phyloP scores from a whole-genome alignment of 2,329 filamentous ascomycete genomes.

The Diaporthe amygdali region DNA sequence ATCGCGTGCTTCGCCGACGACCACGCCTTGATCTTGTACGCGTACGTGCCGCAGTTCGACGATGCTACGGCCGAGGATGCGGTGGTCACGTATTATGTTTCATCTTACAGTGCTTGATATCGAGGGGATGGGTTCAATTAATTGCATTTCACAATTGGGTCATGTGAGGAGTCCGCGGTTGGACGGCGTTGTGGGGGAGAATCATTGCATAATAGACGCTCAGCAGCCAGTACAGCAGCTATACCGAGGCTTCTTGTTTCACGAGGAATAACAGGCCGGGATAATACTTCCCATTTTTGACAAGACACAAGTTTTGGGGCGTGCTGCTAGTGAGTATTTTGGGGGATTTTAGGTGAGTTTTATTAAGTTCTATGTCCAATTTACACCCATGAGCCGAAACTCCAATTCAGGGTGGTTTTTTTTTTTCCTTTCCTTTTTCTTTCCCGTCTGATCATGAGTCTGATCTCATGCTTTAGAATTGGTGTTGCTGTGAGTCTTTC shows the following conservation, averaged over 20 bases:
- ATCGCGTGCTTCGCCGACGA: constrained; percentile 90
- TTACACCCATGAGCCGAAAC: not conserved
- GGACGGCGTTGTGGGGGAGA: not conserved
- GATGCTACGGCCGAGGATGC: constrained; percentile 70
- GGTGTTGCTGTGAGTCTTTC: too few relatives aligned
- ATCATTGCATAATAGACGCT: not conserved
- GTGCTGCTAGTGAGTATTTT: not conserved
- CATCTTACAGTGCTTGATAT: constrained; percentile 41
- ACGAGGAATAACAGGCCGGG: not conserved
- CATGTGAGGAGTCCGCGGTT: too few relatives aligned
- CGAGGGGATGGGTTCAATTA: not conserved
- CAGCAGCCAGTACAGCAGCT: not conserved
- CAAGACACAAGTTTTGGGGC: not conserved
- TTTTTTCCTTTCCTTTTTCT: not conserved
- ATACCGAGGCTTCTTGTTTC: not conserved
- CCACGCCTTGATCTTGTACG: constrained; percentile 81
- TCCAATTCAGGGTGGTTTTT: not conserved
- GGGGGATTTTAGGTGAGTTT: not conserved
- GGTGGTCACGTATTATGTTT: constrained; percentile 67
- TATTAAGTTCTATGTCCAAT: not conserved
- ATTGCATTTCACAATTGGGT: not conserved
- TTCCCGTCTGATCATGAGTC: too few relatives aligned
- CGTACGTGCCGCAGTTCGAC: constrained; percentile 77
- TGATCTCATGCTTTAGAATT: too few relatives aligned
- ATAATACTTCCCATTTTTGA: not conserved